Percentiles rank a stretch among this genome's conserved stretches.
phyloP scores from a whole-genome alignment of 129 eudicot genomes.

The Chrysanthemum makinoi region DNA sequence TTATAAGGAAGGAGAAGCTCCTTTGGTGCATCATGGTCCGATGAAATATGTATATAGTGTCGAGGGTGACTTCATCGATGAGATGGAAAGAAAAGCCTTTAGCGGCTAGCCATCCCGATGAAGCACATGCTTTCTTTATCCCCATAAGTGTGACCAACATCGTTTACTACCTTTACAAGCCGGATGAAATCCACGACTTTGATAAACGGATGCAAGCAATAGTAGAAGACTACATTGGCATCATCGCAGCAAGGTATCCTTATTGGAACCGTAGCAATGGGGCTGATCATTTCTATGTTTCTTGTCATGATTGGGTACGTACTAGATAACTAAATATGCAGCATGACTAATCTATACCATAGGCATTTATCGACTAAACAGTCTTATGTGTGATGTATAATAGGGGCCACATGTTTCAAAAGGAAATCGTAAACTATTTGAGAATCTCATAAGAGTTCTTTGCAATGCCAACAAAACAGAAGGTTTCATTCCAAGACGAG shows the following conservation, averaged over 20 bases:
- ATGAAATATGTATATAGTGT: too few relatives aligned
- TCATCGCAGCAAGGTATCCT: conserved; percentile 44
- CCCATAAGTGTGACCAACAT: conserved; percentile 53
- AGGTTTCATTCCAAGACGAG: conserved; percentile 13
- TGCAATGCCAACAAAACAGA: conserved; percentile 4
- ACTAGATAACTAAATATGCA: not conserved
- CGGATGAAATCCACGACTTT: conserved; percentile 17
- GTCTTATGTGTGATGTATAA: not conserved
- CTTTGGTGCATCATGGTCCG: too few relatives aligned
- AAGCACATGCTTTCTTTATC: conserved; percentile 60
- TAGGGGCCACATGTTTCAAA: not conserved
- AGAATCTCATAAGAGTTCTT: conserved; percentile 10
- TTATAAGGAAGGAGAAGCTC: too few relatives aligned
- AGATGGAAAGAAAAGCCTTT: conserved; percentile 43
- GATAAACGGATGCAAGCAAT: conserved; percentile 31
- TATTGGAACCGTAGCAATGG: conserved; percentile 78
- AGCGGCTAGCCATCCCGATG: conserved; percentile 51
- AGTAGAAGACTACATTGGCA: conserved; percentile 44
- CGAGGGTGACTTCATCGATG: conserved; percentile 67
- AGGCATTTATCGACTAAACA: not conserved
- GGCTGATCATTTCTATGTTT: conserved; percentile 72
- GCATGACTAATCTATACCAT: not conserved
- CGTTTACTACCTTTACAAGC: conserved; percentile 39
- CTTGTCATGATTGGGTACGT: conserved; percentile 91
- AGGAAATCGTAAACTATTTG: not conserved